Evolutionary conservation across 441 rosid species (phyloP), one percentile per base, ranked within the genome.

Genomic region (Populus trichocarpa): DNA sequence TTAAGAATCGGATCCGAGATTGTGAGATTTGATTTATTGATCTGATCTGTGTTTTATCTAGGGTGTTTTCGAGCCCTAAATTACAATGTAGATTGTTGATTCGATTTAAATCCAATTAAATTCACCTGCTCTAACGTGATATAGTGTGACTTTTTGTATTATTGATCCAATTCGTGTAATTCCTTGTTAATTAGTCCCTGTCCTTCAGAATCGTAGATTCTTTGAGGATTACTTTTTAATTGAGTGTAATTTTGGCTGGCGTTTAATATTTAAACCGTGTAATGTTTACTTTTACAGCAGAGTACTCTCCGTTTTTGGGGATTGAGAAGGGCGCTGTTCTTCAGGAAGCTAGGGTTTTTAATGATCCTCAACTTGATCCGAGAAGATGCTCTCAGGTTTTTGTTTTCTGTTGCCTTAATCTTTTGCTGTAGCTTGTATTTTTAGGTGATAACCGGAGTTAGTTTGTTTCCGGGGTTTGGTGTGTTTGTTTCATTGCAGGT

Each of bases 281-380:
- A 70, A 68, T 36, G 68, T 74, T 71, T 69, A 70, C 78, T 82
- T 36, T 72, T 75, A 82, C 88, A 92, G 99, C 90, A 68, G 99
- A 97, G 72, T 97, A 89, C 85, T 97, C 99, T 76, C 99, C 99
- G 2, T 97, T 95, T 84, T 42, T 90, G 89, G 99, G 99, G 75
- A 92, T 97, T 38, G 99, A 95, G 93, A 97, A 97, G 86, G 99
- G 99, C 57, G 97, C 99, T 2, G 97, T 95, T 74, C 99, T 97
- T 85, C 99, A 97, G 85, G 99, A 97, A 78, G 97, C 97, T 68
- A 90, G 99, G 86, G 97, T 95, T 79, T 97, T 97, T 82, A 92
- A 97, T 82, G 99, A 97, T 25, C 93, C 99, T 67, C 99, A 97
- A 88, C 93, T 97, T 84, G 99, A 97, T 87, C 90, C 99, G 10